These are phyloP conservation scores for Cinnamomum micranthum DNA, from an alignment of 164 flowering plant species.

Conservation along the genomic window DNA sequence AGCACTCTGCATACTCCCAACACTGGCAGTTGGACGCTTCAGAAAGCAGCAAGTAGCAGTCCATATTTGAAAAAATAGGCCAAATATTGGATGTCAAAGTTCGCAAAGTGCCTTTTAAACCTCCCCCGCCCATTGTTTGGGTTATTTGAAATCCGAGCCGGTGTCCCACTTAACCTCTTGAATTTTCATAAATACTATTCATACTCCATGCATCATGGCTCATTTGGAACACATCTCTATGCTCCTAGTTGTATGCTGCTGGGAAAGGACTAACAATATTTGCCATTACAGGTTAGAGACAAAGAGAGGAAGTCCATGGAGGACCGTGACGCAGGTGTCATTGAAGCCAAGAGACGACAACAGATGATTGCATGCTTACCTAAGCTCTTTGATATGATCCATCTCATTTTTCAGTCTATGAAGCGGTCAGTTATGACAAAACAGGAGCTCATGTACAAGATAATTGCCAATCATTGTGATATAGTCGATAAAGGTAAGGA, in stretches of 20 bases:
- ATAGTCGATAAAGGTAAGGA: conserved; percentile 62
- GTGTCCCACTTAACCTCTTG: too few species aligned
- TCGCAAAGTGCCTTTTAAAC: too few species aligned
- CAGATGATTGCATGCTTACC: conserved; percentile 51
- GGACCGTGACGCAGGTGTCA: conserved; percentile 61
- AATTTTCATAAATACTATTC: too few species aligned
- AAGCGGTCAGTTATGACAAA: conserved; percentile 61
- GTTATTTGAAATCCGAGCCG: too few species aligned
- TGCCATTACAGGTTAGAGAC: conserved; percentile 53
- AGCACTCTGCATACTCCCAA: too few species aligned
- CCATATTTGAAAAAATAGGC: too few species aligned
- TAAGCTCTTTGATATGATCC: conserved; percentile 52
- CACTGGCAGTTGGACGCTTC: too few species aligned
- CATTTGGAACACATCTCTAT: neutral
- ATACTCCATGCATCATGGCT: too few species aligned
- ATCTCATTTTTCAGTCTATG: conserved; percentile 53
- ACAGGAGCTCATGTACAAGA: conserved; percentile 65
- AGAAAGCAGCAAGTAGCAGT: too few species aligned
- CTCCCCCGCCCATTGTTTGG: too few species aligned
- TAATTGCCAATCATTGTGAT: conserved; percentile 40
- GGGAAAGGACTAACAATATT: neutral
- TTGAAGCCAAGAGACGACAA: conserved; percentile 60
- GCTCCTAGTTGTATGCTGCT: neutral
- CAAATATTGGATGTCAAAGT: too few species aligned
- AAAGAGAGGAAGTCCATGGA: conserved; percentile 50